These are phyloP conservation scores for Xylariaceae sp. DNA, from an alignment of 2,329 filamentous ascomycete genomes.

Conservation along the genomic window DNA sequence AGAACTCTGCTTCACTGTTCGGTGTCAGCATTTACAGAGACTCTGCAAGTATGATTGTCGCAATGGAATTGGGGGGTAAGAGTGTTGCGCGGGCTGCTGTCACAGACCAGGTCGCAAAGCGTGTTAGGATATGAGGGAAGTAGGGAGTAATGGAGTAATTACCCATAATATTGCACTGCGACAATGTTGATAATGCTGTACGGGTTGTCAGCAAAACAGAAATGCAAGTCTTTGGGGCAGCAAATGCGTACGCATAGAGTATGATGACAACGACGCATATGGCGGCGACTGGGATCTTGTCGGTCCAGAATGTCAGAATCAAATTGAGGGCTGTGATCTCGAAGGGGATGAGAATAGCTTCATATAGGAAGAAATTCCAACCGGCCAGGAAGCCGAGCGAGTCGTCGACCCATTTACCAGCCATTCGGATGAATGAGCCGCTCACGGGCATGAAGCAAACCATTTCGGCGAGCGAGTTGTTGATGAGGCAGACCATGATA, in stretches of 20 bases:
- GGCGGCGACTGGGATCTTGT: slow-evolving; percentile 40
- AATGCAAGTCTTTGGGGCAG: background rate
- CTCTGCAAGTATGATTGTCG: background rate
- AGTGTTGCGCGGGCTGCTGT: background rate
- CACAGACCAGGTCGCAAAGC: slow-evolving; percentile 2
- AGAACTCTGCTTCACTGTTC: slow-evolving; percentile 65
- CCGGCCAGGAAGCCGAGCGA: slow-evolving; percentile 52
- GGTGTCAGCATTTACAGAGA: slow-evolving; percentile 38
- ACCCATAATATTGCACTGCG: slow-evolving; percentile 31
- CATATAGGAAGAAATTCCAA: slow-evolving; percentile 41
- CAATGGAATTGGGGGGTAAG: background rate
- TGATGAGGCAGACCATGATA: slow-evolving; percentile 52
- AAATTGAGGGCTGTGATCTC: slow-evolving; percentile 38
- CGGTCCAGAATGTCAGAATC: slow-evolving; percentile 43
- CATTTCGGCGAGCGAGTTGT: slow-evolving; percentile 63
- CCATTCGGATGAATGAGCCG: slow-evolving; percentile 59
- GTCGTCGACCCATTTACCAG: slow-evolving; percentile 62
- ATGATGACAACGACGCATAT: slow-evolving; percentile 39
- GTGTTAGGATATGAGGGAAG: background rate
- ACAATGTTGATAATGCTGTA: slow-evolving; percentile 30
- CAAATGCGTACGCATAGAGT: slow-evolving; percentile 37
- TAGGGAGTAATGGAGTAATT: slow-evolving; percentile 7
- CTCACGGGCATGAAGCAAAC: slow-evolving; percentile 55
- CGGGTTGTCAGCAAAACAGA: slow-evolving; percentile 12
- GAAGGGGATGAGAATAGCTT: slow-evolving; percentile 38